Percentiles rank a stretch among this genome's conserved stretches.
Evolutionary conservation across 2,329 filamentous ascomycete genomes (phyloP).

Genomic region (Penicillium sp.): DNA sequence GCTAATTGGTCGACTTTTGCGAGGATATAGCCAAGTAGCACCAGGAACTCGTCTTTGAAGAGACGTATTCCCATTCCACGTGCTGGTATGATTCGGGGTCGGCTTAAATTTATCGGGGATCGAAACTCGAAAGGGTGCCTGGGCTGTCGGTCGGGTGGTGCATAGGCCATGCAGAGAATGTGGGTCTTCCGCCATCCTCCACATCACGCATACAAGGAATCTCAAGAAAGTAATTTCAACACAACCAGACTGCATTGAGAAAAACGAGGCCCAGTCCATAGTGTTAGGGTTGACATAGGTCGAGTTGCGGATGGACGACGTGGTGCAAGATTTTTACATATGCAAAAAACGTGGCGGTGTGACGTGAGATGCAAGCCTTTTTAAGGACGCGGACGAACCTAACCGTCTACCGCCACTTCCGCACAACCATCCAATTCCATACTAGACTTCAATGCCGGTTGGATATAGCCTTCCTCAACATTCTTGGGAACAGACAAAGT

Average conservation of each 20-base stretch:
- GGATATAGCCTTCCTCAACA: not conserved
- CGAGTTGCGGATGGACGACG: not conserved
- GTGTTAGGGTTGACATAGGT: not conserved
- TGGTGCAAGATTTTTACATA: not conserved
- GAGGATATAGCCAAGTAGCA: not conserved
- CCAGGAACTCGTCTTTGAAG: not conserved
- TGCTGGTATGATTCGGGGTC: not conserved
- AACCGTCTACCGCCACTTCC: not conserved
- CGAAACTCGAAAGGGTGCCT: not conserved
- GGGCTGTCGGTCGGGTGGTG: not conserved
- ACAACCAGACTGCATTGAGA: not conserved
- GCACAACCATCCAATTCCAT: not conserved
- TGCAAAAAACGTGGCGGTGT: not conserved
- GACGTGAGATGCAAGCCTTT: not conserved
- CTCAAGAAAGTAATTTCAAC: slow-evolving; percentile 1
- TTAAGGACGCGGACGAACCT: not conserved
- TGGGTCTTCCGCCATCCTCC: slow-evolving; percentile 1
- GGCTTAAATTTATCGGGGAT: not conserved
- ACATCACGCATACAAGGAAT: slow-evolving; percentile 3
- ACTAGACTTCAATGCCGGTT: not conserved
- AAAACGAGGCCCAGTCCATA: not conserved
- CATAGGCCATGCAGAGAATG: not conserved
- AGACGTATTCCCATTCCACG: not conserved
- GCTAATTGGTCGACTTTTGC: not conserved
- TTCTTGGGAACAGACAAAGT: not conserved